These are phyloP conservation scores for Apodospora peruviana DNA, from an alignment of 495 filamentous ascomycete species.

Conservation along the genomic window DNA sequence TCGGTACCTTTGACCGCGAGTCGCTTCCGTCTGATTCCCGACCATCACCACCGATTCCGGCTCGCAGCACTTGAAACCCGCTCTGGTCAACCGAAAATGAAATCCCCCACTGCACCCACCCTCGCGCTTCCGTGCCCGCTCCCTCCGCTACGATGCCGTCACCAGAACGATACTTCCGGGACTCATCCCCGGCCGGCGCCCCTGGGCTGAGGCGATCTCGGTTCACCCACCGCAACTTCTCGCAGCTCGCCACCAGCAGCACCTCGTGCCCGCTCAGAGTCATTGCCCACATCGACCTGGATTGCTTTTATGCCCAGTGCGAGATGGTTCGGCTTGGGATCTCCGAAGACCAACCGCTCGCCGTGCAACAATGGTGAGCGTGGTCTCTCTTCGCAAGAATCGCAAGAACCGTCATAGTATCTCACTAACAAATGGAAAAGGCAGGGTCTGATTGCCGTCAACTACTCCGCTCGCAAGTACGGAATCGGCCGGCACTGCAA, in stretches of 20 bases:
- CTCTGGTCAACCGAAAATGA: slow-evolving; percentile 10
- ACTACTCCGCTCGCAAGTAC: slow-evolving; percentile 81
- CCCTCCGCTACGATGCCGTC: slow-evolving; percentile 13
- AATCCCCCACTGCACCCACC: background rate
- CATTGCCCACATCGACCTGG: slow-evolving; percentile 88
- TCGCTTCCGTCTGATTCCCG: too few relatives aligned
- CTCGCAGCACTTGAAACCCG: too few relatives aligned
- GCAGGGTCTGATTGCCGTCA: slow-evolving; percentile 86
- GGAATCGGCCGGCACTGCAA: slow-evolving; percentile 72
- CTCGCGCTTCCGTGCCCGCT: background rate
- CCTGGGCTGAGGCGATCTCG: slow-evolving; percentile 51
- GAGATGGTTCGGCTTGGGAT: slow-evolving; percentile 82
- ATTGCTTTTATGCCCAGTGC: slow-evolving; percentile 97
- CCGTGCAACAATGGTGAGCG: slow-evolving; percentile 76
- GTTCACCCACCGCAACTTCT: slow-evolving; percentile 81
- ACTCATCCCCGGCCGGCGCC: slow-evolving; percentile 33
- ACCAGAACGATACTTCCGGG: slow-evolving; percentile 30
- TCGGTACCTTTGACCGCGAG: too few relatives aligned
- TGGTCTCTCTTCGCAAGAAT: background rate
- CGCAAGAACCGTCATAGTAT: background rate
- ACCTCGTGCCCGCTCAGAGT: slow-evolving; percentile 74
- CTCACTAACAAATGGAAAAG: slow-evolving; percentile 24
- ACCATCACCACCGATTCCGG: too few relatives aligned
- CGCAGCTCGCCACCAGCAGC: slow-evolving; percentile 64
- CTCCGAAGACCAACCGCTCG: slow-evolving; percentile 70